A percentile compares a stretch with the other conserved stretches of the same genome.
Evolutionary conservation across 768 basidiomycete genomes (phyloP).

Genomic region (Rhizopogon vulgaris): DNA sequence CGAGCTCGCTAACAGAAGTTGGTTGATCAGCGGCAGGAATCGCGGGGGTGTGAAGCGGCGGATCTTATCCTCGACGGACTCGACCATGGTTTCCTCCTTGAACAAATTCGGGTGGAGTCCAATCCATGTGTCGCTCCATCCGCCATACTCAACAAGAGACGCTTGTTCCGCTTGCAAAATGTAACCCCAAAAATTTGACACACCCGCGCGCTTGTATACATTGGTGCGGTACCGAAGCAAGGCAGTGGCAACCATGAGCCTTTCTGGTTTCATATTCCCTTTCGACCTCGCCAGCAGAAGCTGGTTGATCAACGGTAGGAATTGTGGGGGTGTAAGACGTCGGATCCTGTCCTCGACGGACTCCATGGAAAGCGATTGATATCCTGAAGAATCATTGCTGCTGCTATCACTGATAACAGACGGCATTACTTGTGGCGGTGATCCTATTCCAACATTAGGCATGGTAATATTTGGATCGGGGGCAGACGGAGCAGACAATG

Average conservation of each 20-base stretch:
- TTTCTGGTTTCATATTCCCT: constrained; percentile 29
- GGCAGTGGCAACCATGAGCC: constrained; percentile 32
- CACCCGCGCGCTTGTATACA: constrained; percentile 21
- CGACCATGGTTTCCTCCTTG: neutral
- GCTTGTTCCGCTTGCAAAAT: constrained; percentile 18
- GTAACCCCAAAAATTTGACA: constrained; percentile 20
- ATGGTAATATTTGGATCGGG: neutral
- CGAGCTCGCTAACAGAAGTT: constrained; percentile 16
- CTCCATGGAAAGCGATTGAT: neutral
- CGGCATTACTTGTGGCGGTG: neutral
- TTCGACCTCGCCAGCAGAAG: constrained; percentile 19
- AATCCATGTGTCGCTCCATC: constrained; percentile 18
- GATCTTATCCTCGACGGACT: constrained; percentile 2
- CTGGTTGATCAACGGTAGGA: constrained; percentile 22
- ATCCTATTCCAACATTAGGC: neutral
- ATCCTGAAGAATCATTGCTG: constrained; percentile 1
- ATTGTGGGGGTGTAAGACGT: constrained; percentile 18
- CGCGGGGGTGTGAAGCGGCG: constrained; percentile 10
- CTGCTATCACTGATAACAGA: constrained; percentile 2
- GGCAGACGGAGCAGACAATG: neutral
- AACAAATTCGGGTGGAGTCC: constrained; percentile 14
- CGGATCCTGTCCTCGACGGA: constrained; percentile 6
- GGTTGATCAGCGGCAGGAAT: constrained; percentile 26
- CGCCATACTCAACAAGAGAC: constrained; percentile 21
- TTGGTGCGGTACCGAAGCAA: constrained; percentile 23